Conservation (phyloP, 768 basidiomycete species). For the Boletus eberwhitei region DNA sequence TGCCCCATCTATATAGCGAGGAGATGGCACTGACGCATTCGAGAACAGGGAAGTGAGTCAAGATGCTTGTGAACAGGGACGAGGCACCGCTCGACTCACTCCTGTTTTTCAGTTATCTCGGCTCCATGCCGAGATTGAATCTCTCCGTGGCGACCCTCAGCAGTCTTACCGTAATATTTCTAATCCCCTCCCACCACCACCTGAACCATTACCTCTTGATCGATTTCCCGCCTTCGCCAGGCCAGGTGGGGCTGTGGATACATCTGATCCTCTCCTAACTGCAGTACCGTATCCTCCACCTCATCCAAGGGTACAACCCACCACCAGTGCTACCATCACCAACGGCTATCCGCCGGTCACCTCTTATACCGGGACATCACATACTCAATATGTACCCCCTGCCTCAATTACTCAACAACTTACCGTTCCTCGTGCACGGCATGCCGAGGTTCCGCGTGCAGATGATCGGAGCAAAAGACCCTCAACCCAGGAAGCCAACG, state of each 20-base stretch:
- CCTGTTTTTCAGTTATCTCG: conserved; percentile 28
- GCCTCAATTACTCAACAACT: conserved; percentile 14
- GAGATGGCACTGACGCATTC: conserved; percentile 10
- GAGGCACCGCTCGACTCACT: conserved; percentile 17
- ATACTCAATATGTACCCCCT: conserved; percentile 14
- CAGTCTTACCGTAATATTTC: conserved; percentile 30
- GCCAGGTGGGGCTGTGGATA: conserved; percentile 24
- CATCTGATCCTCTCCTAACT: conserved; percentile 17
- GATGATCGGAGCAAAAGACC: conserved; percentile 22
- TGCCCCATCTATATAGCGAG: not conserved
- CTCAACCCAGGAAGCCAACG: conserved; percentile 14
- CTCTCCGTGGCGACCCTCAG: conserved; percentile 32
- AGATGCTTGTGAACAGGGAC: not conserved
- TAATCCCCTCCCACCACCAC: conserved; percentile 58
- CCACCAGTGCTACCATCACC: conserved; percentile 1
- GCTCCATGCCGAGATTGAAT: conserved; percentile 36
- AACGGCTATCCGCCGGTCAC: conserved; percentile 13
- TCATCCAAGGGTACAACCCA: conserved; percentile 19
- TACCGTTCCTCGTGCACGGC: conserved; percentile 21
- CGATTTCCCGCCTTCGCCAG: conserved; percentile 42
- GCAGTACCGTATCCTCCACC: conserved; percentile 29
- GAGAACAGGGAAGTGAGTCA: conserved; percentile 30
- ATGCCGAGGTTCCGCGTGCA: conserved; percentile 17
- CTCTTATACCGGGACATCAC: conserved; percentile 9
- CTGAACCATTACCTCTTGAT: conserved; percentile 48